These are phyloP conservation scores for Elymus sibiricus DNA, from an alignment of 176 grass and related monocot species.

Conservation along the genomic window DNA sequence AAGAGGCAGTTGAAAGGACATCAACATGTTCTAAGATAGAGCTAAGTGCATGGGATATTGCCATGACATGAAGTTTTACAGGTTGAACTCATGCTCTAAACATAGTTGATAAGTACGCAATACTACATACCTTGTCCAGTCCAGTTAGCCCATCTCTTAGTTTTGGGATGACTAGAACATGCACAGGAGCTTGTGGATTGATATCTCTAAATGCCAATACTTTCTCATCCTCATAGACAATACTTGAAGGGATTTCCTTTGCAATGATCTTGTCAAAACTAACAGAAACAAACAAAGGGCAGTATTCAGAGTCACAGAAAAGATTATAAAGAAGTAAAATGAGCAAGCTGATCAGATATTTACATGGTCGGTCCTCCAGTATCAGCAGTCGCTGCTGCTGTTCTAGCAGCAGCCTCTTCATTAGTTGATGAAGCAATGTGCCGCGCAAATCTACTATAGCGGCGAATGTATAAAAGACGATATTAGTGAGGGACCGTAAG, in stretches of 20 bases:
- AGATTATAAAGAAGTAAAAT: background rate
- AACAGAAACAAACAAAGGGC: conserved; percentile 7
- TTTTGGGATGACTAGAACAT: conserved; percentile 85
- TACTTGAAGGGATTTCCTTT: conserved; percentile 74
- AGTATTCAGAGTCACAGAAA: background rate
- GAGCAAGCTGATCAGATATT: background rate
- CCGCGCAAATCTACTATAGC: conserved; percentile 46
- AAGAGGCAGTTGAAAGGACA: background rate
- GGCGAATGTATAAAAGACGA: background rate
- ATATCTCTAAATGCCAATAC: conserved; percentile 89
- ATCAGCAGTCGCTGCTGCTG: conserved; percentile 44
- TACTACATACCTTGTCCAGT: conserved; percentile 54
- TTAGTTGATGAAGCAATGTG: conserved; percentile 62
- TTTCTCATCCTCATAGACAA: conserved; percentile 92
- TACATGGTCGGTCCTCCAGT: conserved; percentile 77
- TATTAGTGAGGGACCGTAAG: background rate
- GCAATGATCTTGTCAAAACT: conserved; percentile 99
- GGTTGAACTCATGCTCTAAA: background rate
- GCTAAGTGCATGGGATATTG: too few relatives aligned
- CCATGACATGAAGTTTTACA: background rate
- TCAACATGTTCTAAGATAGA: background rate
- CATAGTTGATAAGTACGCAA: background rate
- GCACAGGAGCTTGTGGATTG: conserved; percentile 87
- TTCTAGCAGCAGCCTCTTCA: conserved; percentile 79
- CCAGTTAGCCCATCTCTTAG: conserved; percentile 70